These are phyloP conservation scores for Orbilia javanica DNA, from an alignment of 2,329 filamentous ascomycete genomes.

Conservation along the genomic window DNA sequence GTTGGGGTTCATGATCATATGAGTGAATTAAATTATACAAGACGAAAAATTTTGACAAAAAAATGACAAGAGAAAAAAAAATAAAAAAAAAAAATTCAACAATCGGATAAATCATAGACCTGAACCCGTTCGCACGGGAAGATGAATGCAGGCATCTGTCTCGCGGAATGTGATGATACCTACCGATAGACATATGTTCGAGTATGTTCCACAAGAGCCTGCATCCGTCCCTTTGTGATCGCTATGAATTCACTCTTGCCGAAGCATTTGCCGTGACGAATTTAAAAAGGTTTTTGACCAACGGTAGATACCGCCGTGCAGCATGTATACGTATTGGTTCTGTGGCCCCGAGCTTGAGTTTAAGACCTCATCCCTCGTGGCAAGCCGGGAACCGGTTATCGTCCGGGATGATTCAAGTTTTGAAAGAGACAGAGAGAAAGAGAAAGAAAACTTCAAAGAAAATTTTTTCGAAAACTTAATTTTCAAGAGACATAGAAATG, in stretches of 20 bases:
- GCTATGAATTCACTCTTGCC: not conserved
- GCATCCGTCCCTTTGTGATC: not conserved
- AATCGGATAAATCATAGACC: not conserved
- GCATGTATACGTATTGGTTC: not conserved
- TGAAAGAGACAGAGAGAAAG: not conserved
- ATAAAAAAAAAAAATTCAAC: too few species aligned
- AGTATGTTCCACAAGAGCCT: not conserved
- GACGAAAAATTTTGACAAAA: too few species aligned
- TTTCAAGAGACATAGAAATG: not conserved
- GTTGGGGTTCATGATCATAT: not conserved
- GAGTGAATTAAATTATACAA: too few species aligned
- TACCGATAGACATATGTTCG: not conserved
- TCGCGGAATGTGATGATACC: not conserved
- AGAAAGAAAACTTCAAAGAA: too few species aligned
- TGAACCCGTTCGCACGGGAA: not conserved
- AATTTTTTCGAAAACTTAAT: too few species aligned
- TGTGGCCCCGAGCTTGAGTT: constrained; percentile 6
- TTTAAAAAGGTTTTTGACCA: too few species aligned
- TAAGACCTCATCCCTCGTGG: not conserved
- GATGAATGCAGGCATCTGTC: constrained; percentile 15
- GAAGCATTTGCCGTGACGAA: not conserved
- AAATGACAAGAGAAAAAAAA: too few species aligned
- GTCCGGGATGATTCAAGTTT: constrained; percentile 7
- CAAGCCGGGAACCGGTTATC: not conserved
- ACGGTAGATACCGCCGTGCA: constrained; percentile 18